Conservation (phyloP, 306 rosid genomes). For the Cajanus cajan region DNA sequence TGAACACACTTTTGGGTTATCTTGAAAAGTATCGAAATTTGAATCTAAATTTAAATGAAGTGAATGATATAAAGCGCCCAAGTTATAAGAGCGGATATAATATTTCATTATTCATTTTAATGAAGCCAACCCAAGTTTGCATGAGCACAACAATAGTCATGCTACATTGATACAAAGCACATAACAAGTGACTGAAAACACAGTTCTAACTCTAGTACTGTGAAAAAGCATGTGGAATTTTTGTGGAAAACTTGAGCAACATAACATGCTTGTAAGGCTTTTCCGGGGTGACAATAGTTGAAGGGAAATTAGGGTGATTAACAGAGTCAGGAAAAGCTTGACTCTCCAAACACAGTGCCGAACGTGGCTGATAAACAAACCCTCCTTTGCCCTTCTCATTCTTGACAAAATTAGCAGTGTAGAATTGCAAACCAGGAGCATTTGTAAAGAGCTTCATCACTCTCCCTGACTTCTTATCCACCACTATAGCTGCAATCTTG, state of each 20-base stretch:
- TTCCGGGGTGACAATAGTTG: conserved; percentile 65
- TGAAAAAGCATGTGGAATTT: conserved; percentile 22
- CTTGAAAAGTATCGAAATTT: too few species aligned
- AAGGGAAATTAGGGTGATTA: conserved; percentile 80
- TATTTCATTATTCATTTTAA: neutral
- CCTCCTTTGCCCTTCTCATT: conserved; percentile 75
- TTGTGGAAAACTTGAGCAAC: conserved; percentile 62
- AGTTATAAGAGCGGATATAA: neutral
- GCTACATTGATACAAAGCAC: neutral
- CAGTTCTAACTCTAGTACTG: neutral
- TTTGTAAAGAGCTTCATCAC: conserved; percentile 57
- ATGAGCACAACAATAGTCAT: neutral
- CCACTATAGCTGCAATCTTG: conserved; percentile 55
- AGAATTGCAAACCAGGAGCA: conserved; percentile 82
- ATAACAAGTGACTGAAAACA: neutral
- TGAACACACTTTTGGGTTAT: too few species aligned
- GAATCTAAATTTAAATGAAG: too few species aligned
- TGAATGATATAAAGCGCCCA: too few species aligned
- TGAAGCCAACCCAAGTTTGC: neutral
- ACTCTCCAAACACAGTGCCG: conserved; percentile 78
- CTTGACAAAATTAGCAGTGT: conserved; percentile 53
- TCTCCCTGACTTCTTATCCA: conserved; percentile 67
- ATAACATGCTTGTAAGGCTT: conserved; percentile 64
- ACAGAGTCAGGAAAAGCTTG: conserved; percentile 86
- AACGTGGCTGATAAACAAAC: conserved; percentile 54